Conservation (phyloP, 2,329 filamentous ascomycete genomes). For the Pseudocercospora fijiensis region DNA sequence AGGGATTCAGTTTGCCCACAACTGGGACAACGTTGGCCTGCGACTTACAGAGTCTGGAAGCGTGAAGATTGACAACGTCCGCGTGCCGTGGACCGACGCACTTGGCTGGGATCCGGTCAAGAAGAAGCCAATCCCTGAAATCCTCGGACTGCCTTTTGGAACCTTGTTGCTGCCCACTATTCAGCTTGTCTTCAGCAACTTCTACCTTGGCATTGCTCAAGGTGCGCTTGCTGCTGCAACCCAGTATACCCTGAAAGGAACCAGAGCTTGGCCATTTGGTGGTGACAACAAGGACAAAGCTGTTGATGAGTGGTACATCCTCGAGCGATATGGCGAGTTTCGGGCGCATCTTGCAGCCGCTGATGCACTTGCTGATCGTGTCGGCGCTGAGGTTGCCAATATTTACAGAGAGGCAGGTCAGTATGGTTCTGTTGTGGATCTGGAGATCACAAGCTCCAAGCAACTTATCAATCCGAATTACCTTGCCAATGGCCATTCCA, state of each 20-base stretch:
- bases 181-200: slow-evolving; percentile 65
- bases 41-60: slow-evolving; percentile 64
- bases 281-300: slow-evolving; percentile 61
- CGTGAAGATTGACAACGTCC: slow-evolving; percentile 60
- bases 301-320: slow-evolving; percentile 64
- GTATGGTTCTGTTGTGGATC: slow-evolving; percentile 28
- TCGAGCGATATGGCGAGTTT: slow-evolving; percentile 64
- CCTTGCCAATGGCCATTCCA: slow-evolving; percentile 16
- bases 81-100: slow-evolving; percentile 60
- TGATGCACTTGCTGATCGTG: slow-evolving; percentile 58
- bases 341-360: slow-evolving; percentile 62
- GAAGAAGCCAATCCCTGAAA: slow-evolving; percentile 52
- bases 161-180: slow-evolving; percentile 62
- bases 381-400: slow-evolving; percentile 50
- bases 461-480: slow-evolving; percentile 26
- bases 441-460: slow-evolving; percentile 13
- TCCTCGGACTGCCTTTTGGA: slow-evolving; percentile 56
- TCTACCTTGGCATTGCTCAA: slow-evolving; percentile 63
- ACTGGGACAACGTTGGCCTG: slow-evolving; percentile 66
- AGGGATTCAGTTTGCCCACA: slow-evolving; percentile 58
- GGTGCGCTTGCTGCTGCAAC: slow-evolving; percentile 58
- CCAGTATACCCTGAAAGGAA: slow-evolving; percentile 57
- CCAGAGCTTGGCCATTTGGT: slow-evolving; percentile 64
- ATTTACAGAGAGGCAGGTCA: slow-evolving; percentile 46
- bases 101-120: slow-evolving; percentile 57